A percentile compares a stretch with the other conserved stretches of the same genome.
Conservation (phyloP, 768 basidiomycete species). For the Dentipellis sp. region DNA sequence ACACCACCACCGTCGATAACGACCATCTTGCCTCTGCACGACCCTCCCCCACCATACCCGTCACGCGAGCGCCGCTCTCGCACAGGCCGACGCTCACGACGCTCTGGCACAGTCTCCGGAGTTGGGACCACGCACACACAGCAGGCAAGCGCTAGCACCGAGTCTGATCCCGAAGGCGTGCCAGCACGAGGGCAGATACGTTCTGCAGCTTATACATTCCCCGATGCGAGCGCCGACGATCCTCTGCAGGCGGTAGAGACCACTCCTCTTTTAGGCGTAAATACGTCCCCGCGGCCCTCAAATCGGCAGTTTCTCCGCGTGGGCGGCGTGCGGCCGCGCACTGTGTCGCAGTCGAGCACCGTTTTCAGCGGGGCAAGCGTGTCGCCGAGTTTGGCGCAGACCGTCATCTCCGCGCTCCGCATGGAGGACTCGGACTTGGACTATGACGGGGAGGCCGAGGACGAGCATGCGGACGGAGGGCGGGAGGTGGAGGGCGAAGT, state of each 20-base stretch:
- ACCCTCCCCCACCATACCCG: conserved; percentile 72
- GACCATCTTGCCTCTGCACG: conserved; percentile 20
- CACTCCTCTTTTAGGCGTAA: conserved; percentile 34
- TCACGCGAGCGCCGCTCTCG: conserved; percentile 34
- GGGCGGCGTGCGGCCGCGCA: conserved; percentile 32
- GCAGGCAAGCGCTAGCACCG: conserved; percentile 18
- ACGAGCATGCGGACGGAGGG: conserved; percentile 12
- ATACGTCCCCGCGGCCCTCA: conserved; percentile 8
- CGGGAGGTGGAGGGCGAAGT: conserved; percentile 1
- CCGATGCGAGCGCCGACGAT: conserved; percentile 2
- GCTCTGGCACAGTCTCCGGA: conserved; percentile 22
- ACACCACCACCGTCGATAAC: conserved; percentile 7
- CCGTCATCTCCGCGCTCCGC: conserved; percentile 59
- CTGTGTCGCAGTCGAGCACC: conserved; percentile 50
- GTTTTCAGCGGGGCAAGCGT: conserved; percentile 35
- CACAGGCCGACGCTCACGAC: conserved; percentile 21
- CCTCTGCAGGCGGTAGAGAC: conserved; percentile 32
- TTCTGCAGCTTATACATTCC: conserved; percentile 19
- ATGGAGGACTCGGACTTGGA: conserved; percentile 37
- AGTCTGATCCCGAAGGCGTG: conserved; percentile 25
- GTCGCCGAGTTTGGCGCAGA: conserved; percentile 61
- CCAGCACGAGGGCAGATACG: not conserved
- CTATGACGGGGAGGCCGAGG: conserved; percentile 20
- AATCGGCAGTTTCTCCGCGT: conserved; percentile 15
- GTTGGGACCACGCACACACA: conserved; percentile 20